Evolutionary conservation across 768 basidiomycete genomes (phyloP), one percentile per base, ranked within the genome.

Genomic region (Pisolithus albus): DNA sequence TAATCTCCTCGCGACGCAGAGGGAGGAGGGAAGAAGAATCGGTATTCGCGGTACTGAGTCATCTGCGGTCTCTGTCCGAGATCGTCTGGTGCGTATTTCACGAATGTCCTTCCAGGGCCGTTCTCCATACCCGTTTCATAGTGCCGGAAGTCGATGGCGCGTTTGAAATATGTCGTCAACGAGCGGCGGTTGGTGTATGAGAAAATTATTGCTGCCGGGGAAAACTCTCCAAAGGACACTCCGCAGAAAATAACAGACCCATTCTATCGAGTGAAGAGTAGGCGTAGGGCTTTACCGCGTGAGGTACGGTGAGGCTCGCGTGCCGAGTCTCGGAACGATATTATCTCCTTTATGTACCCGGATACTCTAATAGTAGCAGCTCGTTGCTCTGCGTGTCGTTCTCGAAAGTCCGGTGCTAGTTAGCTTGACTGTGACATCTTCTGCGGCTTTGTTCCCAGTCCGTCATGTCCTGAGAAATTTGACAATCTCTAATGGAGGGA

Each of bases 131-230:
- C 48, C 44, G 4, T 49, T 46, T 9, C 15, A 23, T 56, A 96
- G 92, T 86, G 84, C 68, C 86, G 88, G 19, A 95, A 93, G 74
- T 86, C 90, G 18, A 95, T 96, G 92, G 92, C 90, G n/a, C 83
- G 91, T 18, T 92, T 98, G 67, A 98, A 98, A 67, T 83, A 80
- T 52, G 83, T 97, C 19, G 74, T 97, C 46, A 92, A 92, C 62
- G 94, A 98, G 64, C 84, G 96, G 34, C 78, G 93, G 42, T 65
- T 91, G 21, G 91, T 90, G 8, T 88, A 92, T 55, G 81, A 88
- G 34, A 66, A 69, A 36, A 21, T 70, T 3, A 38, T 44, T 23
- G 43, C 45, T 37, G 59, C 61, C 39, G 64, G 64, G 0, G 47
- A 43, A 9, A 51, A 57, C 56, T 34, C 61, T 7, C 52, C 50